phyloP scores from a whole-genome alignment of 495 filamentous ascomycete species.

The Hypoxylon cercidicola region DNA sequence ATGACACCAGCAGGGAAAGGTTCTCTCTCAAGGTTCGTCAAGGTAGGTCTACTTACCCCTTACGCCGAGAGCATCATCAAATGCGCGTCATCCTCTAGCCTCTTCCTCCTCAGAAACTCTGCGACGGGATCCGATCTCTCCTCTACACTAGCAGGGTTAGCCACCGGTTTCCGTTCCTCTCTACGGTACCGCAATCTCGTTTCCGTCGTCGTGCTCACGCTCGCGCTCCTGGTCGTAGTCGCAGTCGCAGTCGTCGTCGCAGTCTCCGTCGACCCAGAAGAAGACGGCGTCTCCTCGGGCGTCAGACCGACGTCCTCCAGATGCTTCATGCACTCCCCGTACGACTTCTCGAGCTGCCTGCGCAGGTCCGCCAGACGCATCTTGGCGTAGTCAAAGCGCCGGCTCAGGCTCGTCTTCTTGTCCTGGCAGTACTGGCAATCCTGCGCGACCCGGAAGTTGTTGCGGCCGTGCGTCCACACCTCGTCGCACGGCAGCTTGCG shows the following conservation, averaged over 20 bases:
- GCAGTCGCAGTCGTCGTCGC: neutral
- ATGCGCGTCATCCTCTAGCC: constrained; percentile 26
- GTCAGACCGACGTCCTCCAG: constrained; percentile 21
- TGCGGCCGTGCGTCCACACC: constrained; percentile 7
- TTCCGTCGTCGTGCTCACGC: too few relatives aligned
- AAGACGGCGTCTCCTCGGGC: neutral
- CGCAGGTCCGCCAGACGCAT: constrained; percentile 10
- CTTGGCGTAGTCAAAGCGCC: constrained; percentile 3
- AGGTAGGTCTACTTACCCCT: neutral
- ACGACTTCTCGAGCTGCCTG: constrained; percentile 4
- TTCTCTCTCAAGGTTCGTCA: neutral
- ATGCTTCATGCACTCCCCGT: constrained; percentile 16
- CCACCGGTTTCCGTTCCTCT: neutral
- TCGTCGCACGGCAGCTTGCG: constrained; percentile 9
- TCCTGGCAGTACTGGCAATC: constrained; percentile 14
- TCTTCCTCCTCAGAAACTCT: constrained; percentile 33
- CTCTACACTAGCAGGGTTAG: neutral
- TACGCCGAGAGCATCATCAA: constrained; percentile 35
- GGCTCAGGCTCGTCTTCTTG: constrained; percentile 1
- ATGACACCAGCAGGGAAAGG: neutral
- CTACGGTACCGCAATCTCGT: neutral
- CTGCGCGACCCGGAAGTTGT: constrained; percentile 6
- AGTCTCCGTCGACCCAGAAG: neutral
- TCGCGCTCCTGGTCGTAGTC: neutral
- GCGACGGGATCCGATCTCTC: constrained; percentile 4